Base-by-base conservation (phyloP, 2,329 filamentous ascomycete species). In the Fusarium sambucinum region DNA sequence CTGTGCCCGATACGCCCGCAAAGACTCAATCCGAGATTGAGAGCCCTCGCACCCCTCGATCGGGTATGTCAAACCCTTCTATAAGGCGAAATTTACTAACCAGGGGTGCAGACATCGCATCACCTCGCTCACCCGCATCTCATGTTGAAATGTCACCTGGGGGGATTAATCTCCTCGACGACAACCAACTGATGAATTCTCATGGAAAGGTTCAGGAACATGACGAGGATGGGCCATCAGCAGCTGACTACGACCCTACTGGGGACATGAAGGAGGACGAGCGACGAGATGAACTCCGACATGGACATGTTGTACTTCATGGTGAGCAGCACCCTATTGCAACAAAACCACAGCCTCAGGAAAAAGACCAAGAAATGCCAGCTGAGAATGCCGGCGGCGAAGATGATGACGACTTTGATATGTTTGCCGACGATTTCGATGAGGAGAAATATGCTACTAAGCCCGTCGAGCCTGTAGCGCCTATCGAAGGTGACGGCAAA, bases 181-280 rank as follows among this genome's bases (percentile, higher is more conserved):
- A 93, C 74, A 84, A 87, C 58, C 87, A 90, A 69, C 84, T 93
- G 68, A 87, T 89, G 78, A 92, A 92, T 75, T 82, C 76, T 7
- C 85, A 88, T 71, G 83, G 80, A 35, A 79, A 82, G 66, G 73
- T 72, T 41, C 80, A 81, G 48, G 64, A 66, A 17, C 69, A 75
- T 13, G 82, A 84, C 3, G 86, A 88, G 67, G 91, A 96, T 73
- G 93, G 91, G 9, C 92, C 92, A 8, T 97, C 94, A n/a, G 94
- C 94, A 45, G 94, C 93, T 61, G 93, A 97, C 78, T 97, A 97
- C 77, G 93, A 97, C 75, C 94, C 94, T 2, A 96, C 90, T 2
- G 84, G 90, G 70, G 94, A 97, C 76, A 96, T 95, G 92, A 85
- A 91, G 77, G 92, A 96, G 77, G 94, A 97, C 71, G 88, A 89